phyloP scores from a whole-genome alignment of 2,329 filamentous ascomycete genomes.

The Botrytis byssoidea region DNA sequence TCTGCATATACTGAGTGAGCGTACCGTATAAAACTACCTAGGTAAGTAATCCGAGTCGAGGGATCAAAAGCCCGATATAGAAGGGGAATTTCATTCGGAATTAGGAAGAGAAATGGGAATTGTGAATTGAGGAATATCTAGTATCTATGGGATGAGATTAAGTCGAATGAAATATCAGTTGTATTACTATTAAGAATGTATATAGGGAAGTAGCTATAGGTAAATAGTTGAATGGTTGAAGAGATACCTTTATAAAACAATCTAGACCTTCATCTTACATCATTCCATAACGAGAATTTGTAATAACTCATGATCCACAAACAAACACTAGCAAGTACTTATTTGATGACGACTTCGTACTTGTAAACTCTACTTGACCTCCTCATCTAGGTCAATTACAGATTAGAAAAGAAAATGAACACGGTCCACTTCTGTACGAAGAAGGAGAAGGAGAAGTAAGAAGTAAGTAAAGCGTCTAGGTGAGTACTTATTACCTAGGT shows the following conservation, averaged over 20 bases:
- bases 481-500: background rate
- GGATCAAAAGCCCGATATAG: background rate
- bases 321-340: background rate
- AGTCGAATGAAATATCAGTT: background rate
- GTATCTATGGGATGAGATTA: background rate
- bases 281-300: background rate
- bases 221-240: too few relatives aligned
- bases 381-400: background rate
- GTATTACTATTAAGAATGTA: too few relatives aligned
- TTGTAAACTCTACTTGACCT: background rate
- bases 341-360: background rate
- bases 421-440: background rate
- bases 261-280: background rate
- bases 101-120: background rate
- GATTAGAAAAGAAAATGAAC: background rate
- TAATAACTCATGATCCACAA: background rate
- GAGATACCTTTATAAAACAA: background rate
- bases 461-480: background rate
- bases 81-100: background rate
- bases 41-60: background rate
- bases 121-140: background rate
- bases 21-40: background rate
- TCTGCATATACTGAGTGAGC: background rate
- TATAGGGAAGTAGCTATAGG: too few relatives aligned
- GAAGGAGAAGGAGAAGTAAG: background rate